Conservation (phyloP, 805 yeast genomes). For the Teunomyces funiuensis region DNA sequence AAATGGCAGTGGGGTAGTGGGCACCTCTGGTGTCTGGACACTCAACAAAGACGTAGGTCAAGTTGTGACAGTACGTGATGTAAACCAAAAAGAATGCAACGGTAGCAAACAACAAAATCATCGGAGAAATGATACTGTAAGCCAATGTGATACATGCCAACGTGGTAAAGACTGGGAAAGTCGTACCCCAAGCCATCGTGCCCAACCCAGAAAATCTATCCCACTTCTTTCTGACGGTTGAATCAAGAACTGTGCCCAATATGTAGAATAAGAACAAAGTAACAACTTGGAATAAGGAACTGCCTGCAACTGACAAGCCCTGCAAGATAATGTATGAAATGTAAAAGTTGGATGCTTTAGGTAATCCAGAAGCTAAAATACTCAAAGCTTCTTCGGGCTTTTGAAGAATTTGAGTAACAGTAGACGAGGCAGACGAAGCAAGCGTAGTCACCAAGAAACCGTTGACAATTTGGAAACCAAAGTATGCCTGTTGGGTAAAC, state of each 20-base stretch:
- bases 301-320: conserved; percentile 79
- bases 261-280: conserved; percentile 59
- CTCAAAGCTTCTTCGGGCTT: conserved; percentile 73
- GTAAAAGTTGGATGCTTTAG: conserved; percentile 89
- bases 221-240: conserved; percentile 68
- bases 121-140: conserved; percentile 75
- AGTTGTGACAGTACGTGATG: conserved; percentile 75
- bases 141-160: conserved; percentile 68
- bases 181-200: conserved; percentile 67
- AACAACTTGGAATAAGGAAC: conserved; percentile 67
- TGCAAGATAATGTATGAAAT: conserved; percentile 77
- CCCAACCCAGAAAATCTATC: conserved; percentile 55
- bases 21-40: conserved; percentile 75
- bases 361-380: conserved; percentile 72
- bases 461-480: conserved; percentile 87
- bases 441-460: conserved; percentile 82
- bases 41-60: conserved; percentile 67
- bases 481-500: conserved; percentile 86
- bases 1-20: conserved; percentile 84
- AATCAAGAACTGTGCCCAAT: conserved; percentile 56
- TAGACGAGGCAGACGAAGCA: conserved; percentile 80
- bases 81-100: conserved; percentile 70
- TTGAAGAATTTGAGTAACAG: conserved; percentile 64
- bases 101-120: conserved; percentile 72
- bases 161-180: conserved; percentile 73